Conservation (phyloP, 2,329 filamentous ascomycete species). For the Annulohypoxylon truncatum region DNA sequence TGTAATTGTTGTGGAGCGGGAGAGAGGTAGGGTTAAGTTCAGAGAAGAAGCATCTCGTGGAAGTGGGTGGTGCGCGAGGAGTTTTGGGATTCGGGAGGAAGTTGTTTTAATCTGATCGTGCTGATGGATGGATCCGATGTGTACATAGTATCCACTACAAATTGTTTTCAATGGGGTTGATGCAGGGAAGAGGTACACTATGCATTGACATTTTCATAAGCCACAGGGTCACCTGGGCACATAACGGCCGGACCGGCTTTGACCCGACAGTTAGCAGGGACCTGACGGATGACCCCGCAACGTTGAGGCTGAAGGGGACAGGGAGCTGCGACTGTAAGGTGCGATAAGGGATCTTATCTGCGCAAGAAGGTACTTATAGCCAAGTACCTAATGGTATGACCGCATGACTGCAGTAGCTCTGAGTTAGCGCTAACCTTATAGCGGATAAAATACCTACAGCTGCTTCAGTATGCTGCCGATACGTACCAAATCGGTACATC, state of each 20-base stretch:
- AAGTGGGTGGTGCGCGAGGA: neutral
- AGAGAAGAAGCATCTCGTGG: slow-evolving; percentile 14
- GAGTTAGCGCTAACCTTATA: slow-evolving; percentile 28
- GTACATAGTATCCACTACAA: slow-evolving; percentile 14
- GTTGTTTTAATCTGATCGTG: slow-evolving; percentile 32
- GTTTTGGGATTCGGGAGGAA: slow-evolving; percentile 1
- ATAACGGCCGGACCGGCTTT: slow-evolving; percentile 28
- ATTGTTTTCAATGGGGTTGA: slow-evolving; percentile 30
- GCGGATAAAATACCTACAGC: slow-evolving; percentile 9
- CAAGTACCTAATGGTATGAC: neutral
- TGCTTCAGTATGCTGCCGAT: neutral
- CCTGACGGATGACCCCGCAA: slow-evolving; percentile 20
- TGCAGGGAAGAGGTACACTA: neutral
- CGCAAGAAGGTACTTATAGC: neutral
- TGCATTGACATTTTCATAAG: slow-evolving; percentile 10
- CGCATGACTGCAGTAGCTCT: neutral
- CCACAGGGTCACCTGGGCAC: slow-evolving; percentile 14
- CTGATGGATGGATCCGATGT: slow-evolving; percentile 20
- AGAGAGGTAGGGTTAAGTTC: neutral
- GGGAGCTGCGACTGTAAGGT: neutral
- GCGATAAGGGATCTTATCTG: neutral
- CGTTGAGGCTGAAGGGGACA: slow-evolving; percentile 25
- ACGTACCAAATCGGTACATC: slow-evolving; percentile 14
- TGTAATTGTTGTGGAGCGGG: neutral
- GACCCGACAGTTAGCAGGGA: slow-evolving; percentile 8